Evolutionary conservation across 306 rosid species (phyloP).

Genomic region (Boehmeria nivea): DNA sequence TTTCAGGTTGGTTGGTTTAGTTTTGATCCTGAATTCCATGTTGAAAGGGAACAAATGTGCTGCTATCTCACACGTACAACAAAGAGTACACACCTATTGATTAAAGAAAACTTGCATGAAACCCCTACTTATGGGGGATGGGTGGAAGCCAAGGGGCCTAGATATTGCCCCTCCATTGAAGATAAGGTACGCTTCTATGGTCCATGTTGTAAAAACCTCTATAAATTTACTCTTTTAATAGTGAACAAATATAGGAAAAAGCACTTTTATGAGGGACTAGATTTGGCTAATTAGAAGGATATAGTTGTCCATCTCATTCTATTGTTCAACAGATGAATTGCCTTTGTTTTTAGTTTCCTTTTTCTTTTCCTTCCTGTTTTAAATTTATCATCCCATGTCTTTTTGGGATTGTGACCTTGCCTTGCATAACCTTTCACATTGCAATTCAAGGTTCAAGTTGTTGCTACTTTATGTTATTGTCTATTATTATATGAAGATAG

Average conservation of each 20-base stretch:
- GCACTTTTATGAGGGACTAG: background rate
- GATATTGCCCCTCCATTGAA: constrained; percentile 98
- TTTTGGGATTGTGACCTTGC: too few species aligned
- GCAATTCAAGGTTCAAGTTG: background rate
- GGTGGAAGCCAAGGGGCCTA: constrained; percentile 97
- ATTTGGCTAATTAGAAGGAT: background rate
- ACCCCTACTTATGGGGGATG: constrained; percentile 99
- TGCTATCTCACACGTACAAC: constrained; percentile 96
- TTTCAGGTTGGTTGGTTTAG: constrained; percentile 94
- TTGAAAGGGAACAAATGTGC: constrained; percentile 95
- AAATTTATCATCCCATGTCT: background rate
- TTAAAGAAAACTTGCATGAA: constrained; percentile 85
- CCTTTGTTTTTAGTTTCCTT: background rate
- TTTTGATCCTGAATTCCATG: constrained; percentile 87
- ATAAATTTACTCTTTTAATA: background rate
- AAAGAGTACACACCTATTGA: constrained; percentile 76
- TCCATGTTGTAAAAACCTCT: background rate
- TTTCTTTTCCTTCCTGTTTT: background rate
- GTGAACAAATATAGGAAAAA: background rate
- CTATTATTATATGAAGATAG: background rate
- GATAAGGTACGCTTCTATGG: constrained; percentile 62
- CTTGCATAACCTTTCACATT: too few species aligned
- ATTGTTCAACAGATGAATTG: background rate
- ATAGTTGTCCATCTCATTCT: background rate
- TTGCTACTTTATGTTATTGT: background rate